These are phyloP conservation scores for Diospyros lotus DNA, from an alignment of 148 eudicot genomes.

Conservation along the genomic window DNA sequence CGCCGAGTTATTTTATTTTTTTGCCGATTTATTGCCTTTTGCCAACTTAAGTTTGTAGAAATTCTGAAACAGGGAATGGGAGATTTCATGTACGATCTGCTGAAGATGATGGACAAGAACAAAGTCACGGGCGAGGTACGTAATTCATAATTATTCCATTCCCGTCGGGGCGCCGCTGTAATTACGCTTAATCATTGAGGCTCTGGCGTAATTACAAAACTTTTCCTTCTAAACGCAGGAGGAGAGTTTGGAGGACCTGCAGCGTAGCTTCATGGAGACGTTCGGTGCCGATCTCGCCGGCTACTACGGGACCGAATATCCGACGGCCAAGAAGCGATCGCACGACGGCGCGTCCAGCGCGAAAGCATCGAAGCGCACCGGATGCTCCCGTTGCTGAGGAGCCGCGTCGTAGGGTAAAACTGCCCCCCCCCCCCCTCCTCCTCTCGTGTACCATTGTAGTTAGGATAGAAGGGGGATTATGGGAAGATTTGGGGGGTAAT, in stretches of 20 bases:
- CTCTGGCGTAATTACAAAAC: too few relatives aligned
- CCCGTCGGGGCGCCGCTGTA: too few relatives aligned
- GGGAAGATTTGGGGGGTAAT: too few relatives aligned
- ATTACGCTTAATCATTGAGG: too few relatives aligned
- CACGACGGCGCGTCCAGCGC: slow-evolving; percentile 27
- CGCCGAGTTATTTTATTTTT: slow-evolving; percentile 6
- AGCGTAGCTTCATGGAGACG: slow-evolving; percentile 74
- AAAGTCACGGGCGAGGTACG: slow-evolving; percentile 53
- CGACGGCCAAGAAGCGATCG: slow-evolving; percentile 41
- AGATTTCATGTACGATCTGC: slow-evolving; percentile 81
- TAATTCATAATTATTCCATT: too few relatives aligned
- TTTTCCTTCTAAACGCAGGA: slow-evolving; percentile 15
- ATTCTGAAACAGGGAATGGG: slow-evolving; percentile 60
- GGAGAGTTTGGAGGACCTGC: slow-evolving; percentile 84
- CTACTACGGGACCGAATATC: slow-evolving; percentile 33
- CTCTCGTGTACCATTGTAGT: too few relatives aligned
- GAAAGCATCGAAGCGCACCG: slow-evolving; percentile 28
- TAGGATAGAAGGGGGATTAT: too few relatives aligned
- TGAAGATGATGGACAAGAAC: slow-evolving; percentile 67
- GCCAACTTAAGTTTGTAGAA: neutral
- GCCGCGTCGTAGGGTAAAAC: slow-evolving; percentile 6
- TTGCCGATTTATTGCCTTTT: neutral
- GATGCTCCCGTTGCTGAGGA: slow-evolving; percentile 18
- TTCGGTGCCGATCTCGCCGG: slow-evolving; percentile 67
- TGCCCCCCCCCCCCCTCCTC: too few relatives aligned